Percentiles rank a stretch among this genome's conserved stretches.
Evolutionary conservation across 257 asterid species (phyloP).

Genomic region (Anisodus tanguticus): DNA sequence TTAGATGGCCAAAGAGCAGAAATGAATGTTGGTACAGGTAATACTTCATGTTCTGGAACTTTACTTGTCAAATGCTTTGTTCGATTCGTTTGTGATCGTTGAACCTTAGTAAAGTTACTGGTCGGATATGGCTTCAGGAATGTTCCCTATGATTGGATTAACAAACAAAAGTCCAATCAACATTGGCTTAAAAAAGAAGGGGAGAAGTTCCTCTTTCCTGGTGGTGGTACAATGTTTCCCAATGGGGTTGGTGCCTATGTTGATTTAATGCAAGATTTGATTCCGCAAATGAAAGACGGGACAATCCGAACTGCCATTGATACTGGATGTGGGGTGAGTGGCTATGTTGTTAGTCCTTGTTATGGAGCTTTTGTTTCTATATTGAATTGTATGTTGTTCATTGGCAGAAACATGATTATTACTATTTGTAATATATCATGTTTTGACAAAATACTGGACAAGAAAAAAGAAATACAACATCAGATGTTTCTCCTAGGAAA

Average conservation of each 20-base stretch:
- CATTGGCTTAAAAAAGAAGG: slow-evolving; percentile 47
- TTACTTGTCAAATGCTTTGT: background rate
- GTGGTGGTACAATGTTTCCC: slow-evolving; percentile 46
- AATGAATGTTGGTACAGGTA: slow-evolving; percentile 92
- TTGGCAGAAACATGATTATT: background rate
- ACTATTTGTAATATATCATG: background rate
- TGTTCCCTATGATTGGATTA: slow-evolving; percentile 49
- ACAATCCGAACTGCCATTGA: slow-evolving; percentile 44
- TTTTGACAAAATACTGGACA: background rate
- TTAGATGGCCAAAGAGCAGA: slow-evolving; percentile 87
- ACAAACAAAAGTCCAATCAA: slow-evolving; percentile 42
- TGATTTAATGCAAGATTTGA: slow-evolving; percentile 39
- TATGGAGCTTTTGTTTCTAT: background rate
- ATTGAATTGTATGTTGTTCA: background rate
- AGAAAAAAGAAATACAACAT: background rate
- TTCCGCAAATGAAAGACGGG: slow-evolving; percentile 43
- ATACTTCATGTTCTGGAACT: background rate
- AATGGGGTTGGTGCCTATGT: slow-evolving; percentile 41
- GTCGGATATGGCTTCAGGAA: slow-evolving; percentile 36
- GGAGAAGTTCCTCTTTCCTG: slow-evolving; percentile 43
- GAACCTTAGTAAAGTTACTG: background rate
- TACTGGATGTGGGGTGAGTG: slow-evolving; percentile 45
- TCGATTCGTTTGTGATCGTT: background rate
- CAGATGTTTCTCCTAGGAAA: background rate
- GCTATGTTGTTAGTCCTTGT: background rate